phyloP scores from a whole-genome alignment of 371 early-diverging fungal species.

The Haplosporangium sp. region DNA sequence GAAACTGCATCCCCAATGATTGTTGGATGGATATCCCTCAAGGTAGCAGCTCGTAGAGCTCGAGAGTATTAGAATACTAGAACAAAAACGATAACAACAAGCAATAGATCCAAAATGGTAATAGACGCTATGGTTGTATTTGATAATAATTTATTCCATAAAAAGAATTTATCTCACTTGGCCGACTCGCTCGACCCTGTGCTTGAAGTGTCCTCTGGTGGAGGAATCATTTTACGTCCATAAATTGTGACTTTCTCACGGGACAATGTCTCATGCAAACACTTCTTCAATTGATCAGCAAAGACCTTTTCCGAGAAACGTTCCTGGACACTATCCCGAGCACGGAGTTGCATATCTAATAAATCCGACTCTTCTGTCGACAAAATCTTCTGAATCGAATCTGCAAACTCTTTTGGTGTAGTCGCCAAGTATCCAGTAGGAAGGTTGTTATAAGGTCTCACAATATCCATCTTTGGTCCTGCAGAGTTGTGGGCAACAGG shows the following conservation, averaged over 20 bases:
- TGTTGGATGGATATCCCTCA: slow-evolving; percentile 36
- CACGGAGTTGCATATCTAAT: slow-evolving; percentile 68
- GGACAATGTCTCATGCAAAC: slow-evolving; percentile 33
- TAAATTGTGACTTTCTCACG: slow-evolving; percentile 40
- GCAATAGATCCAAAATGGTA: too few species aligned
- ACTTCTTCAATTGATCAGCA: slow-evolving; percentile 54
- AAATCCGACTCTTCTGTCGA: slow-evolving; percentile 56
- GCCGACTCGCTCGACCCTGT: neutral
- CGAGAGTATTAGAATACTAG: slow-evolving; percentile 12
- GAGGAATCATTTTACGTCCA: slow-evolving; percentile 36
- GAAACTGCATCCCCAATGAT: neutral
- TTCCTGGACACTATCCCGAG: slow-evolving; percentile 70
- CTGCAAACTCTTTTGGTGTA: slow-evolving; percentile 75
- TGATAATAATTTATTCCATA: neutral
- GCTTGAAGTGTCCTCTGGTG: slow-evolving; percentile 6
- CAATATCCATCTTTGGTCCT: slow-evolving; percentile 95
- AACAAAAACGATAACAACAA: neutral
- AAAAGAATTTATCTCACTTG: neutral
- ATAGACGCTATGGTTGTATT: too few species aligned
- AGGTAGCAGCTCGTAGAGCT: slow-evolving; percentile 26
- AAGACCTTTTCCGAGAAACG: slow-evolving; percentile 82
- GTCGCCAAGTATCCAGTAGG: slow-evolving; percentile 77
- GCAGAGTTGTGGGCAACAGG: slow-evolving; percentile 94
- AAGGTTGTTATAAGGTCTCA: slow-evolving; percentile 64
- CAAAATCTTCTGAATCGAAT: slow-evolving; percentile 66